phyloP scores from a whole-genome alignment of 306 rosid genomes.

The Delonix regia region DNA sequence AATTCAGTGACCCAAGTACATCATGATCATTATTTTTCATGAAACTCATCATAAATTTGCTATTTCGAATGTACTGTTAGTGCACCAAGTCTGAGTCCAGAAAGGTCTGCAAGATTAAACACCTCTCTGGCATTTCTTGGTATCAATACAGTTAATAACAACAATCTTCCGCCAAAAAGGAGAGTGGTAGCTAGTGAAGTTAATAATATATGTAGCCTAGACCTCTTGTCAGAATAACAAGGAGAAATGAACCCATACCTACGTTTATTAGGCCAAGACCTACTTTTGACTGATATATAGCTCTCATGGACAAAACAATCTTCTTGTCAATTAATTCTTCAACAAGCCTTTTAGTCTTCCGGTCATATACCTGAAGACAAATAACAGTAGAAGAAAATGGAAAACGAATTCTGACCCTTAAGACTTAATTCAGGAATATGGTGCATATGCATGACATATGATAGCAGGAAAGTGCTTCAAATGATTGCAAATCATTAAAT shows the following conservation, averaged over 20 bases:
- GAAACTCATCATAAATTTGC: not conserved
- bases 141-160: constrained; percentile 13
- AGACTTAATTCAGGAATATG: not conserved
- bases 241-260: constrained; percentile 53
- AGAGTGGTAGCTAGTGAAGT: constrained; percentile 20
- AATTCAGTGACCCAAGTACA: constrained; percentile 13
- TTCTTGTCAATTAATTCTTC: constrained; percentile 90
- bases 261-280: constrained; percentile 88
- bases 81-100: not conserved
- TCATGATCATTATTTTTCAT: constrained; percentile 14
- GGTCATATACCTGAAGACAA: constrained; percentile 75
- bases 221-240: constrained; percentile 27
- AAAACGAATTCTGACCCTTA: constrained; percentile 14
- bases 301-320: constrained; percentile 96
- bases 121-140: not conserved
- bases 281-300: constrained; percentile 92
- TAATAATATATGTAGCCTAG: constrained; percentile 9
- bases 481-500: not conserved
- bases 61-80: constrained; percentile 12
- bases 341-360: constrained; percentile 86
- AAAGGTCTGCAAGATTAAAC: constrained; percentile 18
- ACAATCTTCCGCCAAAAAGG: constrained; percentile 15
- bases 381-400: constrained; percentile 23
- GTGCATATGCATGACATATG: not conserved
- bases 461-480: not conserved